Evolutionary conservation across 148 eudicot species (phyloP).

Genomic region (Camellia japonica): DNA sequence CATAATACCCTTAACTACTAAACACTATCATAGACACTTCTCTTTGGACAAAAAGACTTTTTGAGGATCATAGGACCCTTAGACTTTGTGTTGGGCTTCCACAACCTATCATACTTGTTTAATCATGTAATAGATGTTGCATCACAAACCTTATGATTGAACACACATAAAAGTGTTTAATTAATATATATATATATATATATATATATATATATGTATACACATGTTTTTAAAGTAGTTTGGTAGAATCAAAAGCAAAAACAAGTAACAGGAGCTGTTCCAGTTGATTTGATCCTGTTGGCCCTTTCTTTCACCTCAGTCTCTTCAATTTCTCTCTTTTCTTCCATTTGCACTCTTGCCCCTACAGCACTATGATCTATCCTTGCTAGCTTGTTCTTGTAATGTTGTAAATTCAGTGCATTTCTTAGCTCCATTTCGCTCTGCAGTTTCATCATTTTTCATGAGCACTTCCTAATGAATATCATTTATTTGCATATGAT

Average conservation of each 20-base stretch:
- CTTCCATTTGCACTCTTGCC: conserved; percentile 56
- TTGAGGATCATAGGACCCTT: no score
- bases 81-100: no score
- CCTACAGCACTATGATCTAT: conserved; percentile 55
- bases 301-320: conserved; percentile 44
- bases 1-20: no score
- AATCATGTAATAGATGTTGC: no score
- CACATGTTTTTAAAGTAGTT: no score
- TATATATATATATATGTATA: neutral
- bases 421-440: conserved; percentile 52
- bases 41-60: no score
- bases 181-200: neutral
- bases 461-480: neutral
- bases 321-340: conserved; percentile 61
- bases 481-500: neutral
- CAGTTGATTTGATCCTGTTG: conserved; percentile 53
- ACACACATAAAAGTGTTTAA: neutral
- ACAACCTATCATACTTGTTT: no score
- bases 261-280: conserved; percentile 45
- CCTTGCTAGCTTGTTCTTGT: conserved; percentile 47
- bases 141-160: no score
- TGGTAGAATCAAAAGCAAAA: conserved; percentile 37
- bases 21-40: no score
- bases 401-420: conserved; percentile 48
- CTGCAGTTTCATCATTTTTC: conserved; percentile 31